phyloP scores from a whole-genome alignment of 2,329 filamentous ascomycete species.

The Exophiala oligosperma region DNA sequence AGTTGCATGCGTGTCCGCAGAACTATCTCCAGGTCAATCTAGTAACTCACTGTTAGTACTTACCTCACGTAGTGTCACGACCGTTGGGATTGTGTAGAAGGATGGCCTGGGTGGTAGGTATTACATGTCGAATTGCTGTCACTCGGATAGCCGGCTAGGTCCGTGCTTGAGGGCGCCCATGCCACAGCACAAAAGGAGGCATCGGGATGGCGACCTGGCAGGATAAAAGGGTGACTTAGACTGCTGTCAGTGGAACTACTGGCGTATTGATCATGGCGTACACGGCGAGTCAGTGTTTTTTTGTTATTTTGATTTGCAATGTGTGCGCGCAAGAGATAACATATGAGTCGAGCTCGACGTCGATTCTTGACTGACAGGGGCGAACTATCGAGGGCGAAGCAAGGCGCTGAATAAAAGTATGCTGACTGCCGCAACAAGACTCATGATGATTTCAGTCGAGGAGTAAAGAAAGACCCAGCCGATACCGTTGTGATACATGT shows the following conservation, averaged over 20 bases:
- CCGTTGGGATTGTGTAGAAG: background rate
- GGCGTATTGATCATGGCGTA: conserved; percentile 22
- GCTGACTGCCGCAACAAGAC: conserved; percentile 21
- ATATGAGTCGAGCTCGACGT: conserved; percentile 24
- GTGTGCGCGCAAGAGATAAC: conserved; percentile 22
- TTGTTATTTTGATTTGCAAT: conserved; percentile 19
- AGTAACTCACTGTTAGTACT: background rate
- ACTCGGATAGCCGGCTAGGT: background rate
- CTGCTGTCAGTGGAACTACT: conserved; percentile 20
- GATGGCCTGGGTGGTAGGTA: background rate
- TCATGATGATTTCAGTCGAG: conserved; percentile 25
- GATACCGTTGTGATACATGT: conserved; percentile 27
- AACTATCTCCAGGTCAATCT: too few relatives aligned
- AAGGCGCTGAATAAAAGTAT: conserved; percentile 24
- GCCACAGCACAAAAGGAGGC: background rate
- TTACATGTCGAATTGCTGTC: conserved; percentile 3
- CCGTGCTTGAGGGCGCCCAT: background rate
- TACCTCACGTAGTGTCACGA: background rate
- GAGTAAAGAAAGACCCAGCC: conserved; percentile 21
- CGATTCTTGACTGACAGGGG: conserved; percentile 16
- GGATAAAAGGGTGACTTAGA: conserved; percentile 9
- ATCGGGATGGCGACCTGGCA: conserved; percentile 6
- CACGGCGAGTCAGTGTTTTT: conserved; percentile 21
- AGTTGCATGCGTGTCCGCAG: too few relatives aligned
- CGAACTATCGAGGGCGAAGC: conserved; percentile 27